Evolutionary conservation across 495 filamentous ascomycete species (phyloP).

Genomic region (Hypoxylon lenormandii): DNA sequence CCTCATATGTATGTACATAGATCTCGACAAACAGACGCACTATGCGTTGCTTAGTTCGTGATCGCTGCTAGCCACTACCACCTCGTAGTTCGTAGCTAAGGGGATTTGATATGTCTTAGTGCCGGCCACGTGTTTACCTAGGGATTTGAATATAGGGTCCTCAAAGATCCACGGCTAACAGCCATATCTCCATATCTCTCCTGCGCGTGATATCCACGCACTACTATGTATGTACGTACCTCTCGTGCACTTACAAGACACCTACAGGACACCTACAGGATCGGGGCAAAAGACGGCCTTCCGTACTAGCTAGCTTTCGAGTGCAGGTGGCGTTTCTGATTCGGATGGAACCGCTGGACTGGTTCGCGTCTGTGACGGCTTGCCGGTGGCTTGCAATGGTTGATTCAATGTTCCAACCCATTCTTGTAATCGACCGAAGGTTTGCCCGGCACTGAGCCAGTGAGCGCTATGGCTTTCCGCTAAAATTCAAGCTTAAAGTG

Average conservation of each 20-base stretch:
- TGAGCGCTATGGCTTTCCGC: constrained; percentile 27
- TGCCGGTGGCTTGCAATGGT: constrained; percentile 44
- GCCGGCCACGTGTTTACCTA: constrained; percentile 41
- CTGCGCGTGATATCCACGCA: constrained; percentile 6
- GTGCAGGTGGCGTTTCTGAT: constrained; percentile 35
- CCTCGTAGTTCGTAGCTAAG: not conserved
- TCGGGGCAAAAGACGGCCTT: constrained; percentile 21
- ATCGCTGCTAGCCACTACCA: too few species aligned
- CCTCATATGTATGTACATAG: constrained; percentile 40
- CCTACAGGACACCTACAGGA: not conserved
- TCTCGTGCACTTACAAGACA: too few species aligned
- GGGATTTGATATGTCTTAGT: constrained; percentile 24
- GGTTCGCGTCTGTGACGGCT: constrained; percentile 28
- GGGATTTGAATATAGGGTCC: constrained; percentile 27
- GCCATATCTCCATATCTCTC: constrained; percentile 17
- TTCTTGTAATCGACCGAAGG: constrained; percentile 50
- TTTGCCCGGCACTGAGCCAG: constrained; percentile 46
- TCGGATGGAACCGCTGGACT: constrained; percentile 34
- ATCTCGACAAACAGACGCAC: constrained; percentile 8
- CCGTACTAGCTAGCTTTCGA: constrained; percentile 4
- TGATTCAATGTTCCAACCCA: constrained; percentile 42
- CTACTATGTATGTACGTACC: too few species aligned
- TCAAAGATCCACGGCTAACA: constrained; percentile 24
- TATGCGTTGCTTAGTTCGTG: not conserved
- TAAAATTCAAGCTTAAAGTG: constrained; percentile 48